Percentiles rank a stretch among this genome's conserved stretches.
phyloP scores from a whole-genome alignment of 2,329 filamentous ascomycete species.

The Emydomyces testavorans region DNA sequence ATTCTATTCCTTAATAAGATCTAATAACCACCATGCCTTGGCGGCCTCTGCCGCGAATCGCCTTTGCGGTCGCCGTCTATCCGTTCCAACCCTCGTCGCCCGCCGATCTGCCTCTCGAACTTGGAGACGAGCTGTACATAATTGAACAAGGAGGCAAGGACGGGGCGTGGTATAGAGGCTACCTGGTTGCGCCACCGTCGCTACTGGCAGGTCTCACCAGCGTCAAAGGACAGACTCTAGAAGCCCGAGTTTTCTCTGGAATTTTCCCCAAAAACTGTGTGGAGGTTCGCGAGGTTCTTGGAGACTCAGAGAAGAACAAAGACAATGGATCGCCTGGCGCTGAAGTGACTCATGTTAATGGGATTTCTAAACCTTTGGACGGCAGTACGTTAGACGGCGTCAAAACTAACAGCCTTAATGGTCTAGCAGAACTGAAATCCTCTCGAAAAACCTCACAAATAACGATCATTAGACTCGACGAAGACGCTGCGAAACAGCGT shows the following conservation, averaged over 20 bases:
- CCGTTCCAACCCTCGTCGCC: constrained; percentile 79
- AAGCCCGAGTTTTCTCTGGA: constrained; percentile 94
- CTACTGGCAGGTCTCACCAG: constrained; percentile 83
- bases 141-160: constrained; percentile 84
- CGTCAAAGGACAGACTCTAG: constrained; percentile 80
- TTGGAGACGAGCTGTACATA: constrained; percentile 96
- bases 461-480: constrained; percentile 29
- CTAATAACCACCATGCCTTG: constrained; percentile 63
- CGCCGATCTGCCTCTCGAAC: constrained; percentile 88
- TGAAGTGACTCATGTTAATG: constrained; percentile 24
- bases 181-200: constrained; percentile 87
- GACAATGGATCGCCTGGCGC: constrained; percentile 24
- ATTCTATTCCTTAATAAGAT: not conserved
- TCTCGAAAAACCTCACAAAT: constrained; percentile 33
- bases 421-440: constrained; percentile 25
- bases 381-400: constrained; percentile 20
- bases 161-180: constrained; percentile 87
- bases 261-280: constrained; percentile 94
- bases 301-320: constrained; percentile 47
- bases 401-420: constrained; percentile 11
- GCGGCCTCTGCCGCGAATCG: constrained; percentile 92
- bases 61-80: constrained; percentile 92
- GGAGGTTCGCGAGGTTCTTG: constrained; percentile 83
- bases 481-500: constrained; percentile 24
- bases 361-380: constrained; percentile 16